phyloP scores from a whole-genome alignment of 371 early-diverging fungal genomes.

The Mucor velutinosus region DNA sequence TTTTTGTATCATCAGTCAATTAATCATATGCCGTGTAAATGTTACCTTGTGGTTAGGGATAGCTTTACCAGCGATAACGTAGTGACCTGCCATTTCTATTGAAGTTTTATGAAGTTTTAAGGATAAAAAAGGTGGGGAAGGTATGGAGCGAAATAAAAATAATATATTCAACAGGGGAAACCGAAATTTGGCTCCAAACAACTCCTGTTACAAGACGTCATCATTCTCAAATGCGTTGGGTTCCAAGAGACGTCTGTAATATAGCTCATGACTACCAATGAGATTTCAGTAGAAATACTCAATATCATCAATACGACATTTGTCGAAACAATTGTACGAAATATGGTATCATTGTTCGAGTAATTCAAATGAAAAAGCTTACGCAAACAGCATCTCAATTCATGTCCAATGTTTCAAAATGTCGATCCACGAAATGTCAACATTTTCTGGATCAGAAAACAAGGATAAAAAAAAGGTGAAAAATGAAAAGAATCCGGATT shows the following conservation, averaged over 20 bases:
- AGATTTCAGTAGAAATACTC: background rate
- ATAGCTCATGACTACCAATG: background rate
- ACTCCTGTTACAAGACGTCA: background rate
- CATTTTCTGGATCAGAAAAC: slow-evolving; percentile 1
- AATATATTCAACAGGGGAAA: slow-evolving; percentile 20
- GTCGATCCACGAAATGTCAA: background rate
- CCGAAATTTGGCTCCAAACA: background rate
- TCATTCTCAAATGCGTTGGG: slow-evolving; percentile 2
- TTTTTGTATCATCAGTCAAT: background rate
- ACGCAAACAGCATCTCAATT: background rate
- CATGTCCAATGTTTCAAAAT: background rate
- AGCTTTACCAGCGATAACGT: slow-evolving; percentile 53
- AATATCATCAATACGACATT: background rate
- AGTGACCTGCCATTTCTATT: slow-evolving; percentile 52
- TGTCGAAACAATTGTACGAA: background rate
- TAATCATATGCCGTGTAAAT: background rate
- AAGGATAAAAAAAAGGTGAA: background rate
- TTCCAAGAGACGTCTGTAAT: background rate
- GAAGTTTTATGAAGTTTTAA: background rate
- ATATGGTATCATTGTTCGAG: background rate
- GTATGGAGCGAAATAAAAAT: slow-evolving; percentile 7
- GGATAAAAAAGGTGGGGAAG: slow-evolving; percentile 14
- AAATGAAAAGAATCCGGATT: background rate
- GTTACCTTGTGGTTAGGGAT: slow-evolving; percentile 53
- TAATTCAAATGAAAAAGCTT: background rate